Percentiles rank a stretch among this genome's conserved stretches.
Conservation (phyloP, 495 filamentous ascomycete genomes). For the Talaromyces thailandensis region DNA sequence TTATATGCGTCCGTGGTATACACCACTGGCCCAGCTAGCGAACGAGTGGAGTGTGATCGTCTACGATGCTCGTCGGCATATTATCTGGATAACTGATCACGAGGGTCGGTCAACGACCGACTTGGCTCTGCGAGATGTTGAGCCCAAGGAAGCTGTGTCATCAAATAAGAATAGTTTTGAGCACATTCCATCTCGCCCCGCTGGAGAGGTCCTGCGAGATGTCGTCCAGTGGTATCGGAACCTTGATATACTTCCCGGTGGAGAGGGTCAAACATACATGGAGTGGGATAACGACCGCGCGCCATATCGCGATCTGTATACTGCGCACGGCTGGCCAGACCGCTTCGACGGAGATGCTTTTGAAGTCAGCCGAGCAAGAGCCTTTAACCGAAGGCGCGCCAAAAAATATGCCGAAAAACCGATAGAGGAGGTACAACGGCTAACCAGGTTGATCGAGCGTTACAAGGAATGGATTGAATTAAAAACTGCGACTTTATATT, state of each 20-base stretch:
- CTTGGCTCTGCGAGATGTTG: not conserved
- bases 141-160: not conserved
- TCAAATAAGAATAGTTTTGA: not conserved
- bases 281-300: not conserved
- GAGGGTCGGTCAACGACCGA: constrained; percentile 3
- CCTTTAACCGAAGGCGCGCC: not conserved
- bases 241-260: not conserved
- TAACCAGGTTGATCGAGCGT: not conserved
- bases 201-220: not conserved
- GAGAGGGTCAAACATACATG: not conserved
- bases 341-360: constrained; percentile 2
- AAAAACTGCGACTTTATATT: not conserved
- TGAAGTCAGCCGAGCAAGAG: not conserved
- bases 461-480: not conserved
- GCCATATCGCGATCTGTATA: not conserved
- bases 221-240: not conserved
- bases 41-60: constrained; percentile 11
- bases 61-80: constrained; percentile 12
- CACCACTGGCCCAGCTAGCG: not conserved
- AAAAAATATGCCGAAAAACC: not conserved
- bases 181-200: not conserved
- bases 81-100: constrained; percentile 13
- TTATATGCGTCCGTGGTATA: constrained; percentile 1
- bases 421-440: not conserved
- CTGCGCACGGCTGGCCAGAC: constrained; percentile 1